phyloP scores from a whole-genome alignment of 139 green algal species.

The Chlorella sp. region DNA sequence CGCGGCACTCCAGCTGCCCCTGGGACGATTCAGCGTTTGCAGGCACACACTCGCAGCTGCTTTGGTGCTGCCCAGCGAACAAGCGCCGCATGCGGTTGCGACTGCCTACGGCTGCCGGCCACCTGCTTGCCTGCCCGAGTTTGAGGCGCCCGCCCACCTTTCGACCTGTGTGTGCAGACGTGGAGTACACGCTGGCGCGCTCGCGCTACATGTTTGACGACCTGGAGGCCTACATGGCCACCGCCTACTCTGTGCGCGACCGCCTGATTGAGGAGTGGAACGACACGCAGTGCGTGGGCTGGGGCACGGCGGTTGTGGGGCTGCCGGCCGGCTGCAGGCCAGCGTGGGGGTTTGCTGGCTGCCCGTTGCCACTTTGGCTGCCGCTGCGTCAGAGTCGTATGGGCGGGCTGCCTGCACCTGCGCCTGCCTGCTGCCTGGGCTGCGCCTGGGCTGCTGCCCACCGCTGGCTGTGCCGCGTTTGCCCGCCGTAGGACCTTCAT shows the following conservation, averaged over 20 bases:
- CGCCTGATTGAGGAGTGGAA: conserved; percentile 99
- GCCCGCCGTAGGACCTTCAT: conserved; percentile 77
- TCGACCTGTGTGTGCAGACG: conserved; percentile 52
- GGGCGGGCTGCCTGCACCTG: neutral
- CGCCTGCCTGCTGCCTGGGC: no score
- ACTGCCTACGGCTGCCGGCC: no score
- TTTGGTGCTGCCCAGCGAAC: no score
- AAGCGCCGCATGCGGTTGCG: no score
- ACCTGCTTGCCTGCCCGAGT: no score
- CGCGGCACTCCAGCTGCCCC: no score
- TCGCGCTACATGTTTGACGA: conserved; percentile 95
- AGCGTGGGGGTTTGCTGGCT: neutral
- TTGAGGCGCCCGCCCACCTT: no score
- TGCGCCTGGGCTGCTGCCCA: neutral
- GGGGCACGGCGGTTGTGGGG: no score
- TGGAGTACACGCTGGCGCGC: conserved; percentile 98
- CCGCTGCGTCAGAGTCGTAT: no score
- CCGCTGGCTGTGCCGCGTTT: neutral
- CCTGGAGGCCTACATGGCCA: conserved; percentile 94
- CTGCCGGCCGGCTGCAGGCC: neutral
- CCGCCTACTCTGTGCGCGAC: conserved; percentile 88
- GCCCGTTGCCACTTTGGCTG: neutral
- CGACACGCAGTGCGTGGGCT: conserved; percentile 73
- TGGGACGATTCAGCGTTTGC: no score
- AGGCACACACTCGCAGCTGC: neutral